Evolutionary conservation across 371 early-diverging fungal species (phyloP), one percentile per base, ranked within the genome.

Genomic region (Zychaea mexicana): DNA sequence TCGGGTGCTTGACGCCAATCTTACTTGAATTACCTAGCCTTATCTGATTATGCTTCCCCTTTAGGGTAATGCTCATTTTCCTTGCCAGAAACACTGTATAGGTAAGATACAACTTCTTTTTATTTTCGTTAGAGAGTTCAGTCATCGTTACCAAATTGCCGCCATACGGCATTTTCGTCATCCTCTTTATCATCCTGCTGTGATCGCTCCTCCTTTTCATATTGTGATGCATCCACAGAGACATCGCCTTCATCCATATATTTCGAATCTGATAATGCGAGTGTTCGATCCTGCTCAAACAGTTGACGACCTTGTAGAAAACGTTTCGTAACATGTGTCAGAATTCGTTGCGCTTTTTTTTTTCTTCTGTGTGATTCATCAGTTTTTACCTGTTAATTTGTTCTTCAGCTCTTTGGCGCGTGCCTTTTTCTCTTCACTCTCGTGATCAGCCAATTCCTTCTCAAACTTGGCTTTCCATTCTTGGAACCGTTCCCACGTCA

Each of bases 161-260:
- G 77, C 82, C 79, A 82, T 31, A 77, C 81, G 33, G 76, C 76
- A 62, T 69, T 47, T 3, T 71, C 70, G 6, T 86, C 89, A 10
- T 84, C 81, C 10, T 90, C 88, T 33, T 85, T 79, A 7, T 86
- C 88, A 10, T 83, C 79, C 10, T 90, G 86, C 30, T 85, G 79
- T 39, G 77, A 73, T 7, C 36, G 61, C 32, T 79, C 79, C 63
- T 83, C 82, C 36, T 84, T 78, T 65, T 89, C 88, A 69, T 93
- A 94, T 63, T 85, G 76, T 30, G 88, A 81, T 30, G 86, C 67
- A 73, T 96, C 94, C 27, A 94, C 92, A 12, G 90, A 85, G 26
- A 89, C 91, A 74, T 94, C 96, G 13, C 91, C 96, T 12, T 94
- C 96, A 33, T 92, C 91, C 78, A 94, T 84, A 70, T 87, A 90